Evolutionary conservation across 352 stramenopile species (phyloP).

Genomic region (Pythium utonaiense): DNA sequence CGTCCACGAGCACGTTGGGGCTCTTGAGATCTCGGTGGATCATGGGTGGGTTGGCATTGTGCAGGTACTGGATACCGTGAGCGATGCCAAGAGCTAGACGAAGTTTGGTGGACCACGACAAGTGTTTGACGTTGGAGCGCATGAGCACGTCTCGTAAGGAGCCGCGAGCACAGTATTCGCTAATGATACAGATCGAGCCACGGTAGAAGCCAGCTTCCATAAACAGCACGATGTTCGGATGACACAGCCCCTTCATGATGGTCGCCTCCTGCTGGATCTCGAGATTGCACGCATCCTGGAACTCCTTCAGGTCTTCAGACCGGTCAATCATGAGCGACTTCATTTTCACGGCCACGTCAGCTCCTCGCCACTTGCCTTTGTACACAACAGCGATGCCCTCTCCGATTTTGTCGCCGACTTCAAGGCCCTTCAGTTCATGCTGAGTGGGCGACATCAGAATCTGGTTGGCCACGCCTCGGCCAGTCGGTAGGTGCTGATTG

Average conservation of each 20-base stretch:
- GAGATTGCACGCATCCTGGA: constrained; percentile 79
- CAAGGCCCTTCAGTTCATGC: constrained; percentile 74
- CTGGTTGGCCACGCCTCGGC: background rate
- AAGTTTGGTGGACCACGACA: constrained; percentile 81
- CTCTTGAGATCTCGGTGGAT: constrained; percentile 91
- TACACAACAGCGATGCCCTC: constrained; percentile 91
- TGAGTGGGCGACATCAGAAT: constrained; percentile 33
- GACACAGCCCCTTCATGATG: constrained; percentile 76
- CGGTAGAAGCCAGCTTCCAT: constrained; percentile 87
- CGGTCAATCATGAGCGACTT: constrained; percentile 73
- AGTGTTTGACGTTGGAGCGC: constrained; percentile 56
- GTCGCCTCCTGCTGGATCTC: constrained; percentile 82
- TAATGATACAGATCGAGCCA: constrained; percentile 93
- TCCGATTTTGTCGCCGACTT: constrained; percentile 82
- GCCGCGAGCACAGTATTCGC: constrained; percentile 92
- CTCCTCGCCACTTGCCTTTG: constrained; percentile 94
- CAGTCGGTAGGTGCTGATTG: constrained; percentile 18
- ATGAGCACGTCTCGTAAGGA: constrained; percentile 94
- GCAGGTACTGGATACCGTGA: constrained; percentile 88
- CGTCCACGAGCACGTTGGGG: constrained; percentile 86
- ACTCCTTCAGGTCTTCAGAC: constrained; percentile 55
- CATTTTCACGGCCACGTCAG: constrained; percentile 95
- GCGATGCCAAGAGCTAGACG: constrained; percentile 74
- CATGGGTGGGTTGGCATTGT: constrained; percentile 87
- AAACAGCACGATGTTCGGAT: constrained; percentile 87